Conservation (phyloP, 2,329 filamentous ascomycete genomes). For the Fusarium virguliforme region DNA sequence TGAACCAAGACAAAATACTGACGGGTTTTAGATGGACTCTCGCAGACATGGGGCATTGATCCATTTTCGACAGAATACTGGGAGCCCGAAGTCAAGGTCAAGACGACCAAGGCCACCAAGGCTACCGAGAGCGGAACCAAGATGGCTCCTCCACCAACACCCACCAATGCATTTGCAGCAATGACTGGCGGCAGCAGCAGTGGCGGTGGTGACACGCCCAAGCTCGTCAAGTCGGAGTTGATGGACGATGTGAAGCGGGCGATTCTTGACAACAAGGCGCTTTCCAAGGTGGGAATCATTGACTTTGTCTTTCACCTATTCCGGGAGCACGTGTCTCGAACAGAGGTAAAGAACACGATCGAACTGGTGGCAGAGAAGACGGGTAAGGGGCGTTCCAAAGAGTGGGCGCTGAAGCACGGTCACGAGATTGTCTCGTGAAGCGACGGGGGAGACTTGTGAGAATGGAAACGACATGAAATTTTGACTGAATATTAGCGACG, state of each 20-base stretch:
- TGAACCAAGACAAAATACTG: slow-evolving; percentile 19
- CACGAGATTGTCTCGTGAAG: slow-evolving; percentile 55
- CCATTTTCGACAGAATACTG: slow-evolving; percentile 90
- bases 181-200: slow-evolving; percentile 44
- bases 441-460: slow-evolving; percentile 7
- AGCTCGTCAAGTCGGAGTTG: slow-evolving; percentile 59
- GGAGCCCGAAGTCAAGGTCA: slow-evolving; percentile 63
- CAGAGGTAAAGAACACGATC: slow-evolving; percentile 62
- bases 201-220: slow-evolving; percentile 43
- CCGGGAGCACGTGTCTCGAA: slow-evolving; percentile 56
- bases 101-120: slow-evolving; percentile 30
- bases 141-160: slow-evolving; percentile 56
- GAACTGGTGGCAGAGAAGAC: slow-evolving; percentile 61
- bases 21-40: slow-evolving; percentile 61
- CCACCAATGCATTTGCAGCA: slow-evolving; percentile 58
- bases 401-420: slow-evolving; percentile 60
- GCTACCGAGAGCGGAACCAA: slow-evolving; percentile 39
- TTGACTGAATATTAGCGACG: slow-evolving; percentile 51
- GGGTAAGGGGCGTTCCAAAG: slow-evolving; percentile 57
- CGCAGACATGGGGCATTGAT: slow-evolving; percentile 76
- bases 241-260: slow-evolving; percentile 61
- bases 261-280: slow-evolving; percentile 59
- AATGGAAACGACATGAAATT: slow-evolving; percentile 36
- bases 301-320: slow-evolving; percentile 61
- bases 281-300: slow-evolving; percentile 61